Percentiles rank a stretch among this genome's conserved stretches.
phyloP scores from a whole-genome alignment of 1,284 basidiomycete genomes.

The Pseudozyma thailandica region DNA sequence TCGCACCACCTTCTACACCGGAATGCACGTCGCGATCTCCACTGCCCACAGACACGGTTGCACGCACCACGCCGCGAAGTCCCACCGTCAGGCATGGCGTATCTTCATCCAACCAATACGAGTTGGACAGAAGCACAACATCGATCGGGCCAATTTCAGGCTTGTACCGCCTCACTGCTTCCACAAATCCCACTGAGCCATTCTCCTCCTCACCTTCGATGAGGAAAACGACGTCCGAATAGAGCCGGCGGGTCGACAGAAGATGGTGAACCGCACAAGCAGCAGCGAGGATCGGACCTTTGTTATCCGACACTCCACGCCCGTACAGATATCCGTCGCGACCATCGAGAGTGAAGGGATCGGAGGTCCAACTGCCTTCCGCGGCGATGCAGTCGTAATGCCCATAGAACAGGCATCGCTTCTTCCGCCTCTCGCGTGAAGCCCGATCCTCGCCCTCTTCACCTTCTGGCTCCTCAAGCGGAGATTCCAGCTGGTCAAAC shows the following conservation, averaged over 20 bases:
- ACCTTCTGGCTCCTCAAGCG: conserved; percentile 3
- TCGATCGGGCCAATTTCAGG: conserved; percentile 58
- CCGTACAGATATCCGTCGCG: conserved; percentile 93
- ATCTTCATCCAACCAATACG: conserved; percentile 94
- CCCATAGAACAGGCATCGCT: conserved; percentile 61
- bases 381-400: conserved; percentile 65
- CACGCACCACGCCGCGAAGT: conserved; percentile 89
- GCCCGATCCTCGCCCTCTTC: conserved; percentile 10
- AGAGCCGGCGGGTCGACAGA: conserved; percentile 78
- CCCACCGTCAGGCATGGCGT: conserved; percentile 97
- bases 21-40: conserved; percentile 81
- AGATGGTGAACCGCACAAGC: conserved; percentile 88
- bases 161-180: conserved; percentile 79
- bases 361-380: conserved; percentile 76
- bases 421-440: conserved; percentile 12
- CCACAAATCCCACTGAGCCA: conserved; percentile 84
- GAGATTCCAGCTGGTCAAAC: conserved; percentile 39
- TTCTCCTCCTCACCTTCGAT: conserved; percentile 97
- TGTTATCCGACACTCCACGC: conserved; percentile 81
- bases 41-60: conserved; percentile 75
- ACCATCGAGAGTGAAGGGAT: conserved; percentile 85
- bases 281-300: conserved; percentile 90
- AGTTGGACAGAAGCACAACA: conserved; percentile 74
- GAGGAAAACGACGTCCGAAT: conserved; percentile 86
- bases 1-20: conserved; percentile 89